phyloP scores from a whole-genome alignment of 805 yeast species.

The Jamesozyma piceae region DNA sequence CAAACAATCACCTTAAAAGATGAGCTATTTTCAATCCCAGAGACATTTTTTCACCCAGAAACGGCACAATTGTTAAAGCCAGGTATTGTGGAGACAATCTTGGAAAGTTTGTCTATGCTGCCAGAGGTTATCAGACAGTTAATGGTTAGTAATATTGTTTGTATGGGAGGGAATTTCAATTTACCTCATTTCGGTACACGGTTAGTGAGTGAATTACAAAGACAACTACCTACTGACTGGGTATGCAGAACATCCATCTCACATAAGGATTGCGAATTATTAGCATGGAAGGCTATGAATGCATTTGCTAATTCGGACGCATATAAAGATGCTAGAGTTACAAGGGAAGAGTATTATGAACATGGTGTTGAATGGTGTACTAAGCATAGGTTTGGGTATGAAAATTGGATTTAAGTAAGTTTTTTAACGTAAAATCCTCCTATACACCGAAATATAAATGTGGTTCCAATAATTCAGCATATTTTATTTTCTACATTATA shows the following conservation, averaged over 20 bases:
- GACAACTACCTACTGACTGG: constrained; percentile 67
- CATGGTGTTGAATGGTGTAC: constrained; percentile 54
- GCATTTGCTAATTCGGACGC: constrained; percentile 33
- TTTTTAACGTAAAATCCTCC: too few species aligned
- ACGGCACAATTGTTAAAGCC: constrained; percentile 68
- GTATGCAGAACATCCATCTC: constrained; percentile 38
- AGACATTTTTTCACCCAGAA: constrained; percentile 76
- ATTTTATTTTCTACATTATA: too few species aligned
- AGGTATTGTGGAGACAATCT: constrained; percentile 63
- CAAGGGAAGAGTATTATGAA: constrained; percentile 76
- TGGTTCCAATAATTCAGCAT: too few species aligned
- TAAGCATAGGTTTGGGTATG: constrained; percentile 35
- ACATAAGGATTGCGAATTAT: constrained; percentile 32
- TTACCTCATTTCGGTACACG: constrained; percentile 60
- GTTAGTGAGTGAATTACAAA: constrained; percentile 49
- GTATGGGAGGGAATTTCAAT: constrained; percentile 76
- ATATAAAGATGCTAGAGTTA: constrained; percentile 46
- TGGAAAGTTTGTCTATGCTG: constrained; percentile 55
- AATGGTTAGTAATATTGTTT: constrained; percentile 65
- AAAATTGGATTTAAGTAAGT: constrained; percentile 24
- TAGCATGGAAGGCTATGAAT: constrained; percentile 53
- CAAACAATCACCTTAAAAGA: constrained; percentile 66
- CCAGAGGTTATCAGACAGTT: constrained; percentile 72
- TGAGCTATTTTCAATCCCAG: constrained; percentile 85
- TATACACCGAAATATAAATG: too few species aligned